Evolutionary conservation across 352 stramenopile genomes (phyloP), one percentile per base, ranked within the genome.

Genomic region (Globisporangium viniferum): DNA sequence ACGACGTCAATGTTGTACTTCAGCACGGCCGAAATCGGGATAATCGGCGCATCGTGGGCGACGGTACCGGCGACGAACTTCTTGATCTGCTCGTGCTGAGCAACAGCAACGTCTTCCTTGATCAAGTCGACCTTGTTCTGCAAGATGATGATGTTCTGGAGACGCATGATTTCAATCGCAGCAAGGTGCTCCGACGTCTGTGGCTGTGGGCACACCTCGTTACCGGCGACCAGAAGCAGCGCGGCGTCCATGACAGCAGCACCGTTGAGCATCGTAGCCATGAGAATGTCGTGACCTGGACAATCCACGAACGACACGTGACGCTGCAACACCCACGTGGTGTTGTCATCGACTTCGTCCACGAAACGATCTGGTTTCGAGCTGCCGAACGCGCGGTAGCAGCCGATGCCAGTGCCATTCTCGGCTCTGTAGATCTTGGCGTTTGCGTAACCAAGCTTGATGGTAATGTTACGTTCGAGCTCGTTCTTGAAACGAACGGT

Each of bases 391-490:
- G 88, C 91, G 61, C 90, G 81, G 82, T 97, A 98, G 73, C 84
- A 93, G 61, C 88, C 88, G 55, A 94, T 91, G 58, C 90, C 90
- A 12, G 80, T 72, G 57, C 79, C 84, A 63, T 91, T 93, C 72
- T 96, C 89, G 12, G 86, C 87, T 66, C 84, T 76, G 90, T 99
- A 99, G 80, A 99, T 99, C 87, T 99, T 99, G 60, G 98, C 98
- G 79, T 99, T 99, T 64, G 98, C 98, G 78, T 99, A 99, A 64
- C 98, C 98, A n/a, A 99, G 87, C 86, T 99, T 99, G 88, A 99
- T 99, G 64, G 98, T 99, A 80, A 99, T 99, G 88, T 99, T 99
- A 75, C 98, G 94, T 80, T 99, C 97, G 70, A 99, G 80, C 78
- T 99, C 98, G 81, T 99, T 99, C 83, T 98, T 99, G 78, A 98